Conservation (phyloP, 768 basidiomycete genomes). For the Phlegmacium glaucopus region DNA sequence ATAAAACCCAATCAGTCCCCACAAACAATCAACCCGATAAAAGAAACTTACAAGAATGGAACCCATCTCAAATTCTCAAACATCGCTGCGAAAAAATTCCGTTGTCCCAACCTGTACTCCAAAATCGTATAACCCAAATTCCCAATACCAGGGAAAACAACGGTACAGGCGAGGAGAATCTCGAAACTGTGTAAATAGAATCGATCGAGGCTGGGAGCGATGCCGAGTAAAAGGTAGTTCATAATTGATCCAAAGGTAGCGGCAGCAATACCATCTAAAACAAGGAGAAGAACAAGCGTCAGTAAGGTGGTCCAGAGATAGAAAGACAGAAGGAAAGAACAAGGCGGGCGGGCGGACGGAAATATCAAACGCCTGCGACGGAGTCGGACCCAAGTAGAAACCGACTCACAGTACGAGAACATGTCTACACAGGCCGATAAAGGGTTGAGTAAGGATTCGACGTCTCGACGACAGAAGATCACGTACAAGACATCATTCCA, state of each 20-base stretch:
- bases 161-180: conserved; percentile 71
- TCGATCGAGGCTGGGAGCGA: conserved; percentile 60
- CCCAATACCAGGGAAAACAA: conserved; percentile 77
- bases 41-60: conserved; percentile 64
- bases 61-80: conserved; percentile 62
- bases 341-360: background rate
- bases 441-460: background rate
- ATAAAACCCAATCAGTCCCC: conserved; percentile 3
- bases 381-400: conserved; percentile 11
- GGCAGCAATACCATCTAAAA: conserved; percentile 60
- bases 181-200: conserved; percentile 83
- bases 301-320: background rate
- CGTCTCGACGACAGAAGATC: background rate
- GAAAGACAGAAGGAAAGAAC: no score
- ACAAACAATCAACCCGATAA: background rate
- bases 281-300: background rate
- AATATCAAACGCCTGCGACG: background rate
- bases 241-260: conserved; percentile 61
- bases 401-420: conserved; percentile 41
- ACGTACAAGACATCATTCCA: conserved; percentile 69
- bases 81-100: conserved; percentile 44
- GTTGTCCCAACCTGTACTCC: conserved; percentile 72
- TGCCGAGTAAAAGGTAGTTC: conserved; percentile 76
- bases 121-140: conserved; percentile 72
- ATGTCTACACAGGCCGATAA: conserved; percentile 30